These are phyloP conservation scores for Mycena rosella DNA, from an alignment of 768 basidiomycete species.

Conservation along the genomic window DNA sequence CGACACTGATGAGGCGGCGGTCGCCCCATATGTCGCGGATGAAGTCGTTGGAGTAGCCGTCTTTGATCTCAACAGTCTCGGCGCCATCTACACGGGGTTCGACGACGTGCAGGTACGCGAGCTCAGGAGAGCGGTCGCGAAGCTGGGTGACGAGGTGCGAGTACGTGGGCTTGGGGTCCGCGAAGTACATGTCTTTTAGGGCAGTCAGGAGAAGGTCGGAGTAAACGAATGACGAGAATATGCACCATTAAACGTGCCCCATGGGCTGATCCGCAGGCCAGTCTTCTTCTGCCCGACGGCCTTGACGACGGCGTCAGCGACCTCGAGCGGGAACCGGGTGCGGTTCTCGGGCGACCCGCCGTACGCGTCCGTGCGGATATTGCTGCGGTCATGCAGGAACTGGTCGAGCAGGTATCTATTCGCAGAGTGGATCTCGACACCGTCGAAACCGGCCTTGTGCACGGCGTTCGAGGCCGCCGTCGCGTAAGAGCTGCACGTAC, in stretches of 20 bases:
- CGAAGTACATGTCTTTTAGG: slow-evolving; percentile 52
- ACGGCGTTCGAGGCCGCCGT: too few relatives aligned
- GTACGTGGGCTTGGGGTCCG: slow-evolving; percentile 59
- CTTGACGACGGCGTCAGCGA: slow-evolving; percentile 58
- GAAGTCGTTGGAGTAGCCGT: slow-evolving; percentile 48
- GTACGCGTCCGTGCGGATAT: slow-evolving; percentile 41
- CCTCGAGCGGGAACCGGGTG: slow-evolving; percentile 58
- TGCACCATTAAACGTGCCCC: slow-evolving; percentile 44
- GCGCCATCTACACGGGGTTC: slow-evolving; percentile 48
- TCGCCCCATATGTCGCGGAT: slow-evolving; percentile 54
- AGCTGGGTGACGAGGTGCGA: slow-evolving; percentile 53
- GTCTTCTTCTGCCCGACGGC: too few relatives aligned
- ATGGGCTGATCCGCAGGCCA: too few relatives aligned
- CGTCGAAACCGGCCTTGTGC: slow-evolving; percentile 66
- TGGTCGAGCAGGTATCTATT: slow-evolving; percentile 57
- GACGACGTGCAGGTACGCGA: slow-evolving; percentile 62
- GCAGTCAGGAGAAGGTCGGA: slow-evolving; percentile 34
- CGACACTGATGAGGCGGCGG: slow-evolving; percentile 49
- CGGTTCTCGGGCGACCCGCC: slow-evolving; percentile 55
- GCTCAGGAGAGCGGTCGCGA: slow-evolving; percentile 46
- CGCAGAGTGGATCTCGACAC: slow-evolving; percentile 59
- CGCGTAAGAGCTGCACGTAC: slow-evolving; percentile 56
- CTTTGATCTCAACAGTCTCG: slow-evolving; percentile 11
- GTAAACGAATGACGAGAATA: slow-evolving; percentile 31
- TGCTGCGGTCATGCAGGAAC: slow-evolving; percentile 61